phyloP scores from a whole-genome alignment of 768 basidiomycete species.

The Hemileccinum rubropunctum region DNA sequence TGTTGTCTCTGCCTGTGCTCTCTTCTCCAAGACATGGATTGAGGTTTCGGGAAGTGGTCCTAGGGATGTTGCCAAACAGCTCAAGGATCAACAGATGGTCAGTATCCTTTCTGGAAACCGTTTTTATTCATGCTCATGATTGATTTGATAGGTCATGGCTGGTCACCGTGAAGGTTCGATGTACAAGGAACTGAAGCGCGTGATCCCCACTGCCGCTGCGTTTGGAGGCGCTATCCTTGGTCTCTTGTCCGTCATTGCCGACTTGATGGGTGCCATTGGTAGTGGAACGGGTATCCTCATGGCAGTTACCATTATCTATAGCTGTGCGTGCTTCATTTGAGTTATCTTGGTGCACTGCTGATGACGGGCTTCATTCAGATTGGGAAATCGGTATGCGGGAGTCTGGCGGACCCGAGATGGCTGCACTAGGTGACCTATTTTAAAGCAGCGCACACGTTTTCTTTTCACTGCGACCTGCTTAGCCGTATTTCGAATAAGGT shows the following conservation, averaged over 20 bases:
- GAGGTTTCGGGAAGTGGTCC: constrained; percentile 97
- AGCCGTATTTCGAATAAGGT: constrained; percentile 1
- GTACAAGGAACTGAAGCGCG: constrained; percentile 98
- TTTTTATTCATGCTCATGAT: constrained; percentile 1
- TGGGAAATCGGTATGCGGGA: constrained; percentile 91
- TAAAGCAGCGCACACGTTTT: constrained; percentile 33
- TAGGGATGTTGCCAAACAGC: constrained; percentile 93
- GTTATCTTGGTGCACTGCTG: not conserved
- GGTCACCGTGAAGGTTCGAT: constrained; percentile 95
- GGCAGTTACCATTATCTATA: constrained; percentile 97
- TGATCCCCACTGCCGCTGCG: constrained; percentile 96
- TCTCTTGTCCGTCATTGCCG: constrained; percentile 84
- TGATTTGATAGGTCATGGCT: constrained; percentile 58
- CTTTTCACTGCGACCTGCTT: constrained; percentile 2
- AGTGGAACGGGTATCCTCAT: constrained; percentile 95
- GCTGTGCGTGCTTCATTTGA: constrained; percentile 36
- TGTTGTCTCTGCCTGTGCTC: constrained; percentile 90
- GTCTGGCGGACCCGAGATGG: constrained; percentile 80
- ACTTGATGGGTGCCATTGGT: constrained; percentile 94
- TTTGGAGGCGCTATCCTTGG: constrained; percentile 98
- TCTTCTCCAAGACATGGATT: constrained; percentile 99
- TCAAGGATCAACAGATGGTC: constrained; percentile 98
- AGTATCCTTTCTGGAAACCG: not conserved
- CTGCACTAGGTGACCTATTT: constrained; percentile 74
- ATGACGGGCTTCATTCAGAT: constrained; percentile 43